A percentile compares a stretch with the other conserved stretches of the same genome.
phyloP scores from a whole-genome alignment of 1,139 yeast species.

The Zygoascus meyerae region DNA sequence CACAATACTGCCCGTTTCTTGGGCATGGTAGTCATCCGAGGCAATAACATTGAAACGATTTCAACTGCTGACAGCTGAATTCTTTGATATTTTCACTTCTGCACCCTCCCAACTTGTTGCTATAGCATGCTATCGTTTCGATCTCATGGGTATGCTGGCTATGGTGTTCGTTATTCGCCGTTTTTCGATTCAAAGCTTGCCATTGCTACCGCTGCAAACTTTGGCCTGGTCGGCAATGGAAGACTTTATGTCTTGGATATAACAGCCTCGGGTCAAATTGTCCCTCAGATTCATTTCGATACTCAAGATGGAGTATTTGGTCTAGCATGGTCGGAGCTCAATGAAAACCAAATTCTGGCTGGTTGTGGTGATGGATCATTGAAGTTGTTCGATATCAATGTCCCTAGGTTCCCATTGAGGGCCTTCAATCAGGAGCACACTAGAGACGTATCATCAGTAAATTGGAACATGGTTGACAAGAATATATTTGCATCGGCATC shows the following conservation, averaged over 20 bases:
- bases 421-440: constrained; percentile 67
- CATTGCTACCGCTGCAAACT: constrained; percentile 86
- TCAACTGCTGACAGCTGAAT: too few relatives aligned
- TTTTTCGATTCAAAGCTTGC: constrained; percentile 85
- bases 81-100: constrained; percentile 13
- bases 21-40: constrained; percentile 35
- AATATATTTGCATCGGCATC: constrained; percentile 66
- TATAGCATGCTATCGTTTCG: constrained; percentile 60
- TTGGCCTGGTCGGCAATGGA: constrained; percentile 93
- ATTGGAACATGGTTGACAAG: constrained; percentile 84
- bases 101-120: neutral
- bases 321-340: constrained; percentile 82
- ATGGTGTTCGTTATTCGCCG: constrained; percentile 85
- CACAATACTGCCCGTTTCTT: constrained; percentile 25
- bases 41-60: constrained; percentile 25
- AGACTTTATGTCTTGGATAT: constrained; percentile 65
- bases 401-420: constrained; percentile 64
- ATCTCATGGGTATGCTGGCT: constrained; percentile 81
- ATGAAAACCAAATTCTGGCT: constrained; percentile 76
- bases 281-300: constrained; percentile 58
- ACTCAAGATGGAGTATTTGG: constrained; percentile 94
- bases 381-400: constrained; percentile 65
- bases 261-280: constrained; percentile 55
- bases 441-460: constrained; percentile 79
- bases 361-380: constrained; percentile 91